phyloP scores from a whole-genome alignment of 2,329 filamentous ascomycete species.

The Aspergillus alliaceus region DNA sequence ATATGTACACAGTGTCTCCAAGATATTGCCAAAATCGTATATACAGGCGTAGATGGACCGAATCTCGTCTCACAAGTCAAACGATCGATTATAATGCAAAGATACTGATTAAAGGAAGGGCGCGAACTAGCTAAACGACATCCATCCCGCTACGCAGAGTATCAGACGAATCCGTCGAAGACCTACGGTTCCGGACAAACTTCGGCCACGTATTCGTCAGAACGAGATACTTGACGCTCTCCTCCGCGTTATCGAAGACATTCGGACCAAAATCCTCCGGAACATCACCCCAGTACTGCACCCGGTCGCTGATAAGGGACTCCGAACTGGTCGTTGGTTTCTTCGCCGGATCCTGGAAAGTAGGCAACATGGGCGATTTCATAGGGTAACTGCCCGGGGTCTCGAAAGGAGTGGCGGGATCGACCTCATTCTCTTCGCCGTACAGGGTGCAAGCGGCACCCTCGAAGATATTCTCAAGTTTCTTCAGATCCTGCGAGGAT shows the following conservation, averaged over 20 bases:
- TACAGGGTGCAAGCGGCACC: slow-evolving; percentile 45
- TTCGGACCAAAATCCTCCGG: slow-evolving; percentile 49
- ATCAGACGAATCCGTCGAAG: background rate
- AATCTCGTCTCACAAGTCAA: background rate
- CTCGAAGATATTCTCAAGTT: slow-evolving; percentile 59
- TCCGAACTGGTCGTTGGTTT: too few species aligned
- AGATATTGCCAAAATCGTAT: background rate
- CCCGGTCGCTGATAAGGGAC: slow-evolving; percentile 28
- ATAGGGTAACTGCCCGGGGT: slow-evolving; percentile 19
- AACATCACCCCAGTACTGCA: slow-evolving; percentile 35
- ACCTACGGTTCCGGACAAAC: slow-evolving; percentile 27
- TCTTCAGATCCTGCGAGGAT: slow-evolving; percentile 56
- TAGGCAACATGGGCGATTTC: too few species aligned
- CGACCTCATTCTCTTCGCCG: slow-evolving; percentile 39
- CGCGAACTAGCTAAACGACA: too few species aligned
- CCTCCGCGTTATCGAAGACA: slow-evolving; percentile 61
- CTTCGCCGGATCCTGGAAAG: too few species aligned
- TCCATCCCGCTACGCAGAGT: too few species aligned
- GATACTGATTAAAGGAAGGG: too few species aligned
- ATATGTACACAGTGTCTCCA: background rate
- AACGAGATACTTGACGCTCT: slow-evolving; percentile 66
- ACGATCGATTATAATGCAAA: too few species aligned
- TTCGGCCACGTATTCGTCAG: slow-evolving; percentile 67
- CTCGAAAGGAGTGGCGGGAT: slow-evolving; percentile 43
- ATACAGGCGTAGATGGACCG: background rate